Evolutionary conservation across 2,329 filamentous ascomycete genomes (phyloP).

Genomic region (Ophiostoma triangulosporum): DNA sequence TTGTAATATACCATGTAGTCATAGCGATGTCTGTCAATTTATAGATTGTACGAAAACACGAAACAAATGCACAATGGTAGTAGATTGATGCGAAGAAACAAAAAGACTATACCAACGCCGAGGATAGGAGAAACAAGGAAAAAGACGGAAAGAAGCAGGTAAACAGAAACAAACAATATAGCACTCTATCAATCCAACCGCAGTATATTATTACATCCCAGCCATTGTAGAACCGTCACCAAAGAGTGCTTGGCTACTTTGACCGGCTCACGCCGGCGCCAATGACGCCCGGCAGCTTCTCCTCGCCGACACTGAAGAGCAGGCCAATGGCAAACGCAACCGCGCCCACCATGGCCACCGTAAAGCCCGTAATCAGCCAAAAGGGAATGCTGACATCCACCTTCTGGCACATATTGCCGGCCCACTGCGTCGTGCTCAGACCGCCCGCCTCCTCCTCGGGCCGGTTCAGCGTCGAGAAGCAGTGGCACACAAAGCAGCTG

Average conservation of each 20-base stretch:
- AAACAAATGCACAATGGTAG: not conserved
- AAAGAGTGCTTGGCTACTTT: constrained; percentile 34
- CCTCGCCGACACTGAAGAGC: constrained; percentile 70
- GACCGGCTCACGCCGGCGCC: constrained; percentile 79
- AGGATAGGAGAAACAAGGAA: not conserved
- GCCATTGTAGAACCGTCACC: not conserved
- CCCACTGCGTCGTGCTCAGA: constrained; percentile 55
- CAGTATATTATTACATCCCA: not conserved
- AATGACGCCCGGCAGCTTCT: constrained; percentile 85
- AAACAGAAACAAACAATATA: not conserved
- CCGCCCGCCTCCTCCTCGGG: constrained; percentile 23
- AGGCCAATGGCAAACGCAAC: constrained; percentile 61
- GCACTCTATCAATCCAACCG: not conserved
- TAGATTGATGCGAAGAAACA: not conserved
- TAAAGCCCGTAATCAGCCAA: constrained; percentile 70
- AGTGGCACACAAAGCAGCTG: constrained; percentile 67
- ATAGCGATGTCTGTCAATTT: not conserved
- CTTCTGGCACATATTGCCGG: constrained; percentile 79
- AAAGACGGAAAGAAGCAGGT: not conserved
- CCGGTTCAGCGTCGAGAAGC: constrained; percentile 40
- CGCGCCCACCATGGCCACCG: constrained; percentile 53
- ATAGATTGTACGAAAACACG: not conserved
- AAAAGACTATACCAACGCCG: not conserved
- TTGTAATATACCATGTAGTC: not conserved
- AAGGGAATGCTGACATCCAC: constrained; percentile 79